These are phyloP conservation scores for Aspergillus ochraceoroseus DNA, from an alignment of 2,329 filamentous ascomycete genomes.

Conservation along the genomic window DNA sequence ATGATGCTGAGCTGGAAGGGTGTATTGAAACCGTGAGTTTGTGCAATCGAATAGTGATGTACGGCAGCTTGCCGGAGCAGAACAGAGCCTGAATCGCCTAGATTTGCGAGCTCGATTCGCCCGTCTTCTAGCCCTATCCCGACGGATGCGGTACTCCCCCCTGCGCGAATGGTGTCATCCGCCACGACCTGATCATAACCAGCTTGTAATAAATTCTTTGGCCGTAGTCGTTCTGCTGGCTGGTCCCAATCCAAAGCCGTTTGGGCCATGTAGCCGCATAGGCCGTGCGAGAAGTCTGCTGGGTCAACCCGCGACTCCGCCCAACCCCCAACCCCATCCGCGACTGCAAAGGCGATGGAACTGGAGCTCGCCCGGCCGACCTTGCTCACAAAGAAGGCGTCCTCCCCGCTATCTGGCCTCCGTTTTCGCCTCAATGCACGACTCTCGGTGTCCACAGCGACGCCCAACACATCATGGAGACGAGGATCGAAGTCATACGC, in stretches of 20 bases:
- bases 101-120: slow-evolving; percentile 78
- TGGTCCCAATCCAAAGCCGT: slow-evolving; percentile 58
- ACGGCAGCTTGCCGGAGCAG: slow-evolving; percentile 81
- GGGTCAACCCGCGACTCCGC: slow-evolving; percentile 87
- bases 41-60: slow-evolving; percentile 73
- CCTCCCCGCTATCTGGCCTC: slow-evolving; percentile 78
- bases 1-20: slow-evolving; percentile 91
- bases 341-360: slow-evolving; percentile 73
- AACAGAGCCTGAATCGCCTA: slow-evolving; percentile 92
- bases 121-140: slow-evolving; percentile 70
- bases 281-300: slow-evolving; percentile 86
- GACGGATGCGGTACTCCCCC: slow-evolving; percentile 90
- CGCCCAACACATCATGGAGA: slow-evolving; percentile 35
- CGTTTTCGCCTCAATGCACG: slow-evolving; percentile 56
- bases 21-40: slow-evolving; percentile 97
- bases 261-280: slow-evolving; percentile 89
- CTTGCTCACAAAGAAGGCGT: slow-evolving; percentile 87
- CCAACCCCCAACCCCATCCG: slow-evolving; percentile 95
- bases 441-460: slow-evolving; percentile 31
- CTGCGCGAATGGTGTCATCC: slow-evolving; percentile 69
- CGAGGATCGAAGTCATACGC: slow-evolving; percentile 65
- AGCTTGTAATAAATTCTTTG: slow-evolving; percentile 68
- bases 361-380: slow-evolving; percentile 57
- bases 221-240: slow-evolving; percentile 44
- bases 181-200: slow-evolving; percentile 78